A percentile compares a stretch with the other conserved stretches of the same genome.
Conservation (phyloP, 768 basidiomycete species). For the Astraeus odoratus region DNA sequence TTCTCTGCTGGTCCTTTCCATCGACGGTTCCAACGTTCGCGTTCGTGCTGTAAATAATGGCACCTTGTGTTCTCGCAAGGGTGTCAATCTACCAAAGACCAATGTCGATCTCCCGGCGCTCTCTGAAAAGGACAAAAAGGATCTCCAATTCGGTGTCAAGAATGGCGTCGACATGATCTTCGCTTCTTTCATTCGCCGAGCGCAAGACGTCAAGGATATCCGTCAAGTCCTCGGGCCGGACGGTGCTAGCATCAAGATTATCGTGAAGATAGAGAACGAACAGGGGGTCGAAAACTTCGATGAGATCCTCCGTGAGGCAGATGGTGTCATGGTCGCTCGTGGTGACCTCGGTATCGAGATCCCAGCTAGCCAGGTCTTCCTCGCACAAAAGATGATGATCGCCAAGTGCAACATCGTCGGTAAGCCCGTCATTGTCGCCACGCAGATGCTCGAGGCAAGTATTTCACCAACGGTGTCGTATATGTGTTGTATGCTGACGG, state of each 20-base stretch:
- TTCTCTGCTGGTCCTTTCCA: conserved; percentile 84
- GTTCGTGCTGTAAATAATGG: conserved; percentile 91
- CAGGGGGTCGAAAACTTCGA: conserved; percentile 99
- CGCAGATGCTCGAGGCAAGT: conserved; percentile 94
- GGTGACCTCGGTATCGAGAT: conserved; percentile 99
- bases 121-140: conserved; percentile 97
- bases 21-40: conserved; percentile 74
- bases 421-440: conserved; percentile 98
- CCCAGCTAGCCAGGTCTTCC: conserved; percentile 97
- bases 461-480: neutral
- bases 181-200: conserved; percentile 96
- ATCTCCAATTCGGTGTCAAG: conserved; percentile 89
- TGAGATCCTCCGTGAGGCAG: conserved; percentile 89
- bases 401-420: conserved; percentile 97
- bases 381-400: conserved; percentile 99
- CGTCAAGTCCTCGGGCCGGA: conserved; percentile 90
- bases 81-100: conserved; percentile 98
- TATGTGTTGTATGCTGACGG: conserved; percentile 8
- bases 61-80: conserved; percentile 91
- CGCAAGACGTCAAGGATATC: conserved; percentile 90
- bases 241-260: conserved; percentile 95
- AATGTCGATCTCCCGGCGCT: conserved; percentile 95
- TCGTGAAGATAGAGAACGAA: conserved; percentile 99
- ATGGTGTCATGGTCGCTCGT: conserved; percentile 99
- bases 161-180: conserved; percentile 99